Conservation (phyloP, 805 yeast species). For the Candida maesae region DNA sequence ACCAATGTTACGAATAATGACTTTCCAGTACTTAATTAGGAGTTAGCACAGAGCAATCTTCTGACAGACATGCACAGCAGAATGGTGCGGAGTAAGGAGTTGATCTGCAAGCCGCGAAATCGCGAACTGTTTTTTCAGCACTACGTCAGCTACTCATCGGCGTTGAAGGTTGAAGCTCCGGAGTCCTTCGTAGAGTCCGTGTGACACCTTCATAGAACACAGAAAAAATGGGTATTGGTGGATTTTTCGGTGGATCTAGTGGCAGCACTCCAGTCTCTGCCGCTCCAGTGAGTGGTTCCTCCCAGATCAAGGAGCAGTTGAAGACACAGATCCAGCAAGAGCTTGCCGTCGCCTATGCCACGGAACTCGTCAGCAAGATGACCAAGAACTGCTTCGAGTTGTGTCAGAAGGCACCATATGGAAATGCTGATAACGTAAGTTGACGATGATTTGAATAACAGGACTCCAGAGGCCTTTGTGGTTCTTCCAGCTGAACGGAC, state of each 20-base stretch:
- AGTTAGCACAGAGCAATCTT: no score
- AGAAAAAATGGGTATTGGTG: slow-evolving; percentile 27
- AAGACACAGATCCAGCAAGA: slow-evolving; percentile 75
- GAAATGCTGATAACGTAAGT: slow-evolving; percentile 46
- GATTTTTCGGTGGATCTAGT: slow-evolving; percentile 27
- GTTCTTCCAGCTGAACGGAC: background rate
- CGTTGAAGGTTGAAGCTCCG: no score
- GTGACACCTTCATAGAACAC: no score
- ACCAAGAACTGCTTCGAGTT: slow-evolving; percentile 84
- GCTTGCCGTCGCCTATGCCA: slow-evolving; percentile 87
- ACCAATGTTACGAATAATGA: no score
- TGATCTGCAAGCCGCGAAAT: no score
- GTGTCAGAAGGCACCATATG: slow-evolving; percentile 65
- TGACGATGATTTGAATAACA: no score
- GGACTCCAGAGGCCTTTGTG: background rate
- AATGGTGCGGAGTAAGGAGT: no score
- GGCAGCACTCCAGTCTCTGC: slow-evolving; percentile 24
- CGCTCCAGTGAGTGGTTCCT: slow-evolving; percentile 24
- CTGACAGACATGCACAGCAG: no score
- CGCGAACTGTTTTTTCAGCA: no score
- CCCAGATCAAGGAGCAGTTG: slow-evolving; percentile 55
- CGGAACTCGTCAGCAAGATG: slow-evolving; percentile 78
- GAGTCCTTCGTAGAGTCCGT: no score
- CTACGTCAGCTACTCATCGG: no score
- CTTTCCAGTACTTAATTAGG: no score